Evolutionary conservation across 352 stramenopile genomes (phyloP).

Genomic region (Globisporangium echinulatum): DNA sequence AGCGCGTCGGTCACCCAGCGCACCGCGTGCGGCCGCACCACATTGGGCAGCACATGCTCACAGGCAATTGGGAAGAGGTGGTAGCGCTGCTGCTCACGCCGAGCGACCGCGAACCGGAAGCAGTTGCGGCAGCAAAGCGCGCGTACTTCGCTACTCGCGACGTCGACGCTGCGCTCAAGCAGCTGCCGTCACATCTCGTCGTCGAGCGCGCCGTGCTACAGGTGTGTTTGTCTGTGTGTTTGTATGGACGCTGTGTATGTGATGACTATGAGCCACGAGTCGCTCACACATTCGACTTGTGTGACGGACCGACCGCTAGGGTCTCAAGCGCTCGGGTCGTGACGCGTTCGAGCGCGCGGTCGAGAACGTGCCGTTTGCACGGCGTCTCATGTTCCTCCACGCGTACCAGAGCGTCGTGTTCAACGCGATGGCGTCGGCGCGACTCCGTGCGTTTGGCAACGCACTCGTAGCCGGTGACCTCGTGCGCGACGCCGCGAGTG

Average conservation of each 20-base stretch:
- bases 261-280: neutral
- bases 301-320: conserved; percentile 5
- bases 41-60: conserved; percentile 63
- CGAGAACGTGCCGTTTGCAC: conserved; percentile 40
- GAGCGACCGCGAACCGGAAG: conserved; percentile 26
- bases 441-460: conserved; percentile 28
- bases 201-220: conserved; percentile 58
- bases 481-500: conserved; percentile 19
- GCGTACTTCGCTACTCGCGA: conserved; percentile 37
- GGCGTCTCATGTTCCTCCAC: conserved; percentile 68
- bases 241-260: neutral
- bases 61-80: conserved; percentile 48
- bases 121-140: conserved; percentile 31
- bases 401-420: conserved; percentile 78
- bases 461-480: conserved; percentile 56
- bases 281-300: neutral
- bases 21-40: conserved; percentile 51
- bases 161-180: conserved; percentile 49
- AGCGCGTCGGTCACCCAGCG: conserved; percentile 52
- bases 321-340: conserved; percentile 51
- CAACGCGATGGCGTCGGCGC: conserved; percentile 51
- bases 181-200: conserved; percentile 33
- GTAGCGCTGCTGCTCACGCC: conserved; percentile 40
- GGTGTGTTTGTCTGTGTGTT: conserved; percentile 6
- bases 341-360: conserved; percentile 52